Evolutionary conservation across 208 protist genomes (phyloP), one percentile per base, ranked within the genome.

Genomic region (Trypanosoma platydactyli): DNA sequence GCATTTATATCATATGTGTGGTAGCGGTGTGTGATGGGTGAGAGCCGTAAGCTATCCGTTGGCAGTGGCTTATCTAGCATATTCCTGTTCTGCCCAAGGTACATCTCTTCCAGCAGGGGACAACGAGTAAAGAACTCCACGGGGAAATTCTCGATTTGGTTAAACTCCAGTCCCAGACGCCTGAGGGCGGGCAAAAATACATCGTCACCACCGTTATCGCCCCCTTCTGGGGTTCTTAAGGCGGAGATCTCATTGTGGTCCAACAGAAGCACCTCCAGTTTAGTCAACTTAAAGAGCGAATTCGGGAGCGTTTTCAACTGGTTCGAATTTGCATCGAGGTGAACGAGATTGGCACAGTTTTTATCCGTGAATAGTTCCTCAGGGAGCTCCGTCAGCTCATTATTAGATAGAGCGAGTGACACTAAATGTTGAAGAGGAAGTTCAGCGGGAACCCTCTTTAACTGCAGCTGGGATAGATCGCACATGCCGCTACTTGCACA

Each of bases 241-340:
- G 33, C 9, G 33, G 33, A 22, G 30, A 95, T 73, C 25, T 75
- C 15, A 44, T 95, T 95, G 46, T 89, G 77, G 59, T 92, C 85
- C 12, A 95, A 63, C 40, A 83, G 66, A 20, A 93, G 75, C 29
- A 87, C 77, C 76, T 89, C 68, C 30, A 95, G 68, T 20, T 80
- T 67, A 1, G 75, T 71, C n/a, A 92, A 62, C 40, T 63, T 72
- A 41, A 95, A 89, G 18, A 95, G 73, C 29, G 73, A 74, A 0
- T 69, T 52, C n/a, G 89, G 89, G 18, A 95, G 40, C 12, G 51
- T 65, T 18, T 57, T 60, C 11, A 95, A 71, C 30, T 71, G 45
- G 64, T 95, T 95, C 0, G 84, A 91, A 61, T 83, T 88, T 24
- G 88, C 61, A 52, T 87, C 77, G n/a, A 95, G 49, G 57, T 72